Conservation (phyloP, 2,329 filamentous ascomycete species). For the Colletotrichum incanum region DNA sequence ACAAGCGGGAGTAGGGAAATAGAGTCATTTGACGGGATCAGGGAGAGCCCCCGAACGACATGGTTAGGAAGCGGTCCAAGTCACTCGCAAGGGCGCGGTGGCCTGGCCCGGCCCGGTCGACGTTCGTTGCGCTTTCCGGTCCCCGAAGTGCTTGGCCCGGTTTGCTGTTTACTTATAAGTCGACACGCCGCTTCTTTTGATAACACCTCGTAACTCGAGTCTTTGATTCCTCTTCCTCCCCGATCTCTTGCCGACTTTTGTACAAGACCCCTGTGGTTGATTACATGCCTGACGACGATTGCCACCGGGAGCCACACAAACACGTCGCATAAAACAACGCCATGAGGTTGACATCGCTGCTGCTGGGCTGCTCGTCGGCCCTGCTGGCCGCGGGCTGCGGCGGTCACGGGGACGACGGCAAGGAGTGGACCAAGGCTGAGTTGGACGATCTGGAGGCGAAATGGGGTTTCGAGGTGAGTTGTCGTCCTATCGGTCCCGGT, state of each 20-base stretch:
- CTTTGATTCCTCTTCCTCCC: neutral
- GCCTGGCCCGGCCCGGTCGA: constrained; percentile 36
- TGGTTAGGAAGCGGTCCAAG: neutral
- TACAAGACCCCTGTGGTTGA: neutral
- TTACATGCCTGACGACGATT: neutral
- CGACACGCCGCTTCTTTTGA: constrained; percentile 12
- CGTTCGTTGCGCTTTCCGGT: constrained; percentile 26
- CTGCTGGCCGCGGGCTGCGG: constrained; percentile 51
- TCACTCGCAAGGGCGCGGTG: constrained; percentile 3
- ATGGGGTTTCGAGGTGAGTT: constrained; percentile 70
- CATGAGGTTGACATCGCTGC: constrained; percentile 41
- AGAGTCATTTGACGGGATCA: neutral
- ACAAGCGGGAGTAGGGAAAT: neutral
- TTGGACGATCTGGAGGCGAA: constrained; percentile 69
- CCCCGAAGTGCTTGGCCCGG: constrained; percentile 15
- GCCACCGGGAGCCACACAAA: neutral
- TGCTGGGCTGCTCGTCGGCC: constrained; percentile 43
- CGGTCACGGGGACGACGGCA: constrained; percentile 54
- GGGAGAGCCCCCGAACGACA: constrained; percentile 2
- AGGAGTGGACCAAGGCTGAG: constrained; percentile 65
- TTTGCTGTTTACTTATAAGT: neutral
- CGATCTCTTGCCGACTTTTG: neutral
- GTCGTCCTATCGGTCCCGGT: no score
- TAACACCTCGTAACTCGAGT: no score
- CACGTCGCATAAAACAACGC: neutral